Conservation (phyloP, 2,329 filamentous ascomycete genomes). For the Fusarium sacchari region DNA sequence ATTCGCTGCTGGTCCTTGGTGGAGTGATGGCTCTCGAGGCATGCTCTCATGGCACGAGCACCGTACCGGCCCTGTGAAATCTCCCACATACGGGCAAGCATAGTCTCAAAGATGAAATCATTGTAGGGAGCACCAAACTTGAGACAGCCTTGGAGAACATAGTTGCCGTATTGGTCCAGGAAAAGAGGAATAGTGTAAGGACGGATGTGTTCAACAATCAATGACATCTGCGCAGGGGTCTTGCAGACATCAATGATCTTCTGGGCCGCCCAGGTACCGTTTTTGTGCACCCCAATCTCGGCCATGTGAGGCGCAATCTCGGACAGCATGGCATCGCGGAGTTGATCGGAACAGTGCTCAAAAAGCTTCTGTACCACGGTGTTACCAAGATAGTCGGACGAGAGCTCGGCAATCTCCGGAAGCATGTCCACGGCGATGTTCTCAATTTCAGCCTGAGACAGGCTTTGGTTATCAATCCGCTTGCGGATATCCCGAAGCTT, state of each 20-base stretch:
- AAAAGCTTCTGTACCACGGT: constrained; percentile 99
- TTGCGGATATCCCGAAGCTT: constrained; percentile 96
- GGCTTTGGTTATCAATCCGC: constrained; percentile 93
- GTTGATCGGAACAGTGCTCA: constrained; percentile 90
- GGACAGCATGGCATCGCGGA: constrained; percentile 89
- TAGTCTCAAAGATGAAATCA: constrained; percentile 97
- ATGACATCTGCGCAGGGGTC: constrained; percentile 80
- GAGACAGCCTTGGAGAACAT: constrained; percentile 95
- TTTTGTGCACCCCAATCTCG: constrained; percentile 98
- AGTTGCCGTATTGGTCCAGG: constrained; percentile 98
- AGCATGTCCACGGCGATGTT: constrained; percentile 93
- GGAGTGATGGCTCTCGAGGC: constrained; percentile 93
- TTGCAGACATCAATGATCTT: constrained; percentile 99
- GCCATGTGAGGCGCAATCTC: constrained; percentile 92
- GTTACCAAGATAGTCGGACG: constrained; percentile 97
- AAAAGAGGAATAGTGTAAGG: constrained; percentile 92
- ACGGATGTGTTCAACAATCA: constrained; percentile 85
- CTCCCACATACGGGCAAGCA: constrained; percentile 95
- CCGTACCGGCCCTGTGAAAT: constrained; percentile 93
- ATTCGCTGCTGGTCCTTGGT: constrained; percentile 96
- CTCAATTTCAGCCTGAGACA: constrained; percentile 88
- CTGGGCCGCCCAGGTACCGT: constrained; percentile 98
- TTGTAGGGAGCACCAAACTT: constrained; percentile 91
- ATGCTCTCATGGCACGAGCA: constrained; percentile 94
- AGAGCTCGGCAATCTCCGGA: constrained; percentile 92